Evolutionary conservation across 2,329 filamentous ascomycete genomes (phyloP).

Genomic region (Fonsecaea monophora): DNA sequence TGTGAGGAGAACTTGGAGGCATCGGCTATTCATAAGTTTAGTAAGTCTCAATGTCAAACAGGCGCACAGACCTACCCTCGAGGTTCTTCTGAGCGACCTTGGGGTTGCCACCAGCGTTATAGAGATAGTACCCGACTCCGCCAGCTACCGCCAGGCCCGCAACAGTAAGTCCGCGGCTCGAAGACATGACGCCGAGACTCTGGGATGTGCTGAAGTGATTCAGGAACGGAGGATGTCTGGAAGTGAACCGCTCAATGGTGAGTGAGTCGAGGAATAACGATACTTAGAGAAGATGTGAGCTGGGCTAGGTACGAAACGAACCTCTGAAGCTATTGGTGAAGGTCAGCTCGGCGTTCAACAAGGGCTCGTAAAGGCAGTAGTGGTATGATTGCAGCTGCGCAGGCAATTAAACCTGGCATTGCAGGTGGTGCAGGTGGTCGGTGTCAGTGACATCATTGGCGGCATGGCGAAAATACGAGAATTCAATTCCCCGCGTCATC

Average conservation of each 20-base stretch:
- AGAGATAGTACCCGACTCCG: constrained; percentile 88
- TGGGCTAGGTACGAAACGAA: neutral
- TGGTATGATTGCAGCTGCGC: constrained; percentile 21
- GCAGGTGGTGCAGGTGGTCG: constrained; percentile 1
- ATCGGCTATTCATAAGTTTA: constrained; percentile 67
- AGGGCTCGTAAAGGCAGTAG: neutral
- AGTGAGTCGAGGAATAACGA: neutral
- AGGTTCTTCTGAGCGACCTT: constrained; percentile 85
- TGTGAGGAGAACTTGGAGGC: constrained; percentile 71
- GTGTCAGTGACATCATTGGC: constrained; percentile 32
- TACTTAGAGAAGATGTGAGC: neutral
- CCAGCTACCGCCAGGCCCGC: constrained; percentile 69
- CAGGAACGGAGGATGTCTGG: constrained; percentile 35
- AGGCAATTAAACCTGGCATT: constrained; percentile 11
- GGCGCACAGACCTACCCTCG: constrained; percentile 70
- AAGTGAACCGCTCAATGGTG: constrained; percentile 38
- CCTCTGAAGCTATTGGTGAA: neutral
- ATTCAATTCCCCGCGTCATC: constrained; percentile 3
- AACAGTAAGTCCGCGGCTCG: constrained; percentile 46
- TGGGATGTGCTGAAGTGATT: constrained; percentile 29
- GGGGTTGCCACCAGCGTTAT: constrained; percentile 79
- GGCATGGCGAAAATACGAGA: neutral
- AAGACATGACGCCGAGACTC: constrained; percentile 38
- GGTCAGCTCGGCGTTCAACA: constrained; percentile 7
- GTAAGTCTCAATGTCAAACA: neutral